phyloP scores from a whole-genome alignment of 75 land plant species.

The Cryptomeria japonica region DNA sequence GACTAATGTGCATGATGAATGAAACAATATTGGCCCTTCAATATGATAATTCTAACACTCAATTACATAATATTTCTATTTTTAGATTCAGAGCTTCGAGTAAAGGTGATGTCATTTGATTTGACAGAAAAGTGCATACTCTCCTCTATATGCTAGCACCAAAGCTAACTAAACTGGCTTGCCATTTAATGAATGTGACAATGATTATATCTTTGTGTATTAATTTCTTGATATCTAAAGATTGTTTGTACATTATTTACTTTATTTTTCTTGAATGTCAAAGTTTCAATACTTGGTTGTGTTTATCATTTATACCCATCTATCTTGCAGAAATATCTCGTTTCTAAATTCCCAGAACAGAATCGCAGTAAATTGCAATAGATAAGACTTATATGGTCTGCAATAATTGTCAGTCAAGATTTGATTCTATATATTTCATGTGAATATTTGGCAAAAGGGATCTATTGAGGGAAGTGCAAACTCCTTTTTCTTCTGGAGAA shows the following conservation, averaged over 20 bases:
- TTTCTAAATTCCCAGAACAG: neutral
- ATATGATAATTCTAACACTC: neutral
- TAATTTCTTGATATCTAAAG: neutral
- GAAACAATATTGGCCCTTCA: neutral
- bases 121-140: neutral
- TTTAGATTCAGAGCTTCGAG: neutral
- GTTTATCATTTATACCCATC: neutral
- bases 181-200: neutral
- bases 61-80: neutral
- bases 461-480: neutral
- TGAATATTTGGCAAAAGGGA: neutral
- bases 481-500: neutral
- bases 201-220: neutral
- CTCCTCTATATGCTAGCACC: neutral
- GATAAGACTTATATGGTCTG: neutral
- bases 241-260: neutral
- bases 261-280: too few species aligned
- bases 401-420: neutral
- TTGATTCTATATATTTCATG: neutral
- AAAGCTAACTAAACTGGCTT: neutral
- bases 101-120: neutral
- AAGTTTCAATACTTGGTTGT: neutral
- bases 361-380: neutral
- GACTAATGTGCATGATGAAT: neutral
- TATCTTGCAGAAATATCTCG: neutral